Evolutionary conservation across 345 rosid species (phyloP).

Genomic region (Draba incana): DNA sequence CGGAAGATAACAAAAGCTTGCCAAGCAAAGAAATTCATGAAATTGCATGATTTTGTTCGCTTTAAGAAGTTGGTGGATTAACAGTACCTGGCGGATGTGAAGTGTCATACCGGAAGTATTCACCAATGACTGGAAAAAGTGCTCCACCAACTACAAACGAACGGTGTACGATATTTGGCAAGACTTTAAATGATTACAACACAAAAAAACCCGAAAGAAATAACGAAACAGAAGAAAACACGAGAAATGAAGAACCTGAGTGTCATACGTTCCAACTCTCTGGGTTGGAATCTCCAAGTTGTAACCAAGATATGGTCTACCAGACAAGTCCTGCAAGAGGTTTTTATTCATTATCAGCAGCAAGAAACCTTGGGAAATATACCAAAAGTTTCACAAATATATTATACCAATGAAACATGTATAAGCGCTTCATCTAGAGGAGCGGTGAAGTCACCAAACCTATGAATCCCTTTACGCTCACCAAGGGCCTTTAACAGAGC

Average conservation of each 20-base stretch:
- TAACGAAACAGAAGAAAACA: constrained; percentile 19
- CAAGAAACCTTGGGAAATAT: not conserved
- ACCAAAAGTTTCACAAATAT: not conserved
- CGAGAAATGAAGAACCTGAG: constrained; percentile 57
- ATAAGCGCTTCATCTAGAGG: constrained; percentile 87
- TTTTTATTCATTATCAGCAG: constrained; percentile 6
- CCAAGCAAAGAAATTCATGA: not conserved
- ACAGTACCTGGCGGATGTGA: constrained; percentile 85
- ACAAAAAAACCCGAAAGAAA: constrained; percentile 9
- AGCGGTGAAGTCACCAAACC: constrained; percentile 86
- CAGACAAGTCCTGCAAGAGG: constrained; percentile 72
- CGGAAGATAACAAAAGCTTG: not conserved
- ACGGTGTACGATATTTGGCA: not conserved
- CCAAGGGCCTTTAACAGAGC: constrained; percentile 85
- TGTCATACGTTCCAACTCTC: constrained; percentile 84
- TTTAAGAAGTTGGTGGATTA: not conserved
- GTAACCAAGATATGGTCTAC: constrained; percentile 74
- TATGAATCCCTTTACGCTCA: constrained; percentile 79
- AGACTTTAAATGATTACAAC: not conserved
- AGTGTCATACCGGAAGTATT: constrained; percentile 94
- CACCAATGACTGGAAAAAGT: constrained; percentile 86
- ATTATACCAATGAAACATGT: constrained; percentile 75
- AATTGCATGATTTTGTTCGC: not conserved
- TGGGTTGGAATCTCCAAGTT: constrained; percentile 73
- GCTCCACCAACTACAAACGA: constrained; percentile 77